Conservation (phyloP, 1,139 yeast species). For the Diutina siamensis region DNA sequence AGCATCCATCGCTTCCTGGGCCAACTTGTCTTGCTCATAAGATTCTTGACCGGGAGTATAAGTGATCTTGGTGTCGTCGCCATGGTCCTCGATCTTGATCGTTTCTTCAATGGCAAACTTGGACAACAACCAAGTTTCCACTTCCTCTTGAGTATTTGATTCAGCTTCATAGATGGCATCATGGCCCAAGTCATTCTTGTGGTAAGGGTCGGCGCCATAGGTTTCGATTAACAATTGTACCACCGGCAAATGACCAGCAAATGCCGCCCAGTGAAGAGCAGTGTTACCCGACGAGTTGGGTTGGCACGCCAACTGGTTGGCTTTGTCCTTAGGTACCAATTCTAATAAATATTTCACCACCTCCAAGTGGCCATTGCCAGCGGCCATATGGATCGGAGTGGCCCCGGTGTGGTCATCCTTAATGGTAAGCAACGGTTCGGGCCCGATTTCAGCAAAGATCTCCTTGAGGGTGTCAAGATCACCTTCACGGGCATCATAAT, state of each 20-base stretch:
- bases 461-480: conserved; percentile 65
- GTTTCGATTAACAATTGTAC: conserved; percentile 63
- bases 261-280: conserved; percentile 91
- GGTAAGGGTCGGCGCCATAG: conserved; percentile 70
- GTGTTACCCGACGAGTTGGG: conserved; percentile 82
- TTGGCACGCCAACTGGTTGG: conserved; percentile 36
- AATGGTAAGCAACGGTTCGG: conserved; percentile 32
- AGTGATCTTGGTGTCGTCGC: conserved; percentile 34
- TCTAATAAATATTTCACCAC: conserved; percentile 50
- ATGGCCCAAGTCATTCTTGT: conserved; percentile 63
- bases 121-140: conserved; percentile 62
- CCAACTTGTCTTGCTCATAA: conserved; percentile 32
- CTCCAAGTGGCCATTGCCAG: conserved; percentile 85
- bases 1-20: conserved; percentile 18
- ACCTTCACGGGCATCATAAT: conserved; percentile 79
- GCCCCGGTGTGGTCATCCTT: conserved; percentile 54
- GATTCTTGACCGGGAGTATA: conserved; percentile 40
- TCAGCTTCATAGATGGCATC: conserved; percentile 89
- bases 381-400: conserved; percentile 87
- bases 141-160: conserved; percentile 49
- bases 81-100: conserved; percentile 28
- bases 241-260: conserved; percentile 69
- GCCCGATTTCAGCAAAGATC: conserved; percentile 54
- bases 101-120: conserved; percentile 63
- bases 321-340: conserved; percentile 32